These are phyloP conservation scores for Apiotrichum siamense DNA, from an alignment of 1,284 basidiomycete species.

Conservation along the genomic window DNA sequence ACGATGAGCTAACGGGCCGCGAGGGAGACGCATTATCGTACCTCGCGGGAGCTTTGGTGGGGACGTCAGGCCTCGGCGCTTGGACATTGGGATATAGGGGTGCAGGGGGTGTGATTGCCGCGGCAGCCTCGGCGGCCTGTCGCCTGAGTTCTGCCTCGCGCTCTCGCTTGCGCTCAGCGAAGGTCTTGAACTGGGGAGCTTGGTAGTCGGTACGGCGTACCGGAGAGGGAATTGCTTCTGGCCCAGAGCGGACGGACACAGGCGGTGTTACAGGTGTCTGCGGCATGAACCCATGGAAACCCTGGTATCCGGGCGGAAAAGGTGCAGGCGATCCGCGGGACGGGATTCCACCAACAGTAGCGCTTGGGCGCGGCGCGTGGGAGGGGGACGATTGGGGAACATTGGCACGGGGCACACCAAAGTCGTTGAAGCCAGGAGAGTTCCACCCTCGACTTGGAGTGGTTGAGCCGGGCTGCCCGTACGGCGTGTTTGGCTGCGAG, in stretches of 20 bases:
- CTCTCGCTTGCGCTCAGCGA: conserved; percentile 40
- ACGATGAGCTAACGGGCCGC: not conserved
- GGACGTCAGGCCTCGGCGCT: not conserved
- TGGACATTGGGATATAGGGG: conserved; percentile 2
- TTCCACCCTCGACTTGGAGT: too few relatives aligned
- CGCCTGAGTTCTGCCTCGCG: conserved; percentile 27
- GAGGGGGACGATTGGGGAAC: not conserved
- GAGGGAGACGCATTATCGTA: not conserved
- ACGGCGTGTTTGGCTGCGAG: not conserved
- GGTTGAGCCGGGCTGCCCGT: not conserved
- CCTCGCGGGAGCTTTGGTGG: not conserved
- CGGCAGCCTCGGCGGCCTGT: conserved; percentile 9
- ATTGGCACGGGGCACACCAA: not conserved
- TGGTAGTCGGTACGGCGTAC: conserved; percentile 23
- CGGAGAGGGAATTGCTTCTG: not conserved
- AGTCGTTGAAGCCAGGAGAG: not conserved
- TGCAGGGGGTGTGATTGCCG: not conserved
- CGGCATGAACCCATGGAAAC: not conserved
- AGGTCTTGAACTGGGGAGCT: conserved; percentile 42
- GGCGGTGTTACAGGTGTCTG: not conserved
- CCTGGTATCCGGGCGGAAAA: not conserved
- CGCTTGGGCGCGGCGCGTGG: not conserved
- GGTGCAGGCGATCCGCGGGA: not conserved
- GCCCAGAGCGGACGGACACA: too few relatives aligned
- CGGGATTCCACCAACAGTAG: not conserved